Conservation (phyloP, 192 early-diverging fungal genomes). For the Coemansia sp. region DNA sequence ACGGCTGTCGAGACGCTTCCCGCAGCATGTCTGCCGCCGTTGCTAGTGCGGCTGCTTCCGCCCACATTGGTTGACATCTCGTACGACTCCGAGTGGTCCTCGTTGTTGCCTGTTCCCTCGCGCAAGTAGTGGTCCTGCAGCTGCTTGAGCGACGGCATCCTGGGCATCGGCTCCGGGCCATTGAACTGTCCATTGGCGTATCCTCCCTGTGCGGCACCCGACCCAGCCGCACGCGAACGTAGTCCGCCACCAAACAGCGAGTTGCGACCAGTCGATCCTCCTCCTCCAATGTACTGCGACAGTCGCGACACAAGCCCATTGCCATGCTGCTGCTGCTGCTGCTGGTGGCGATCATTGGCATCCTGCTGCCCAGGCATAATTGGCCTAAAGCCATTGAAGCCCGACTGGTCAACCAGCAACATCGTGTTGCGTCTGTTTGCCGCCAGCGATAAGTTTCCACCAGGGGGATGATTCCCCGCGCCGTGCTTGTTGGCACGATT, state of each 20-base stretch:
- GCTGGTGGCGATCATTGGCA: background rate
- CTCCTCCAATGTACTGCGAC: conserved; percentile 41
- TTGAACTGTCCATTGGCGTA: background rate
- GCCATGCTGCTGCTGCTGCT: conserved; percentile 7
- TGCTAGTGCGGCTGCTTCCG: background rate
- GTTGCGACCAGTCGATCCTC: background rate
- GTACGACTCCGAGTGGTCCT: conserved; percentile 21
- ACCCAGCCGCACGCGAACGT: conserved; percentile 7
- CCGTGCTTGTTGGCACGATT: background rate
- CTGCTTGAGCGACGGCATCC: conserved; percentile 52
- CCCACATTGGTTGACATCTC: conserved; percentile 19
- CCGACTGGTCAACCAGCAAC: conserved; percentile 49
- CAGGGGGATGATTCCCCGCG: background rate
- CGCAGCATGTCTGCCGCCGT: background rate
- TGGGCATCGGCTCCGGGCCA: conserved; percentile 7
- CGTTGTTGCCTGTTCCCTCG: conserved; percentile 18
- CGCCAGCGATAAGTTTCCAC: conserved; percentile 19
- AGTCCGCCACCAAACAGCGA: conserved; percentile 12
- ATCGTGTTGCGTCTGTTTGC: conserved; percentile 37
- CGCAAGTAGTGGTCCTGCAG: conserved; percentile 51
- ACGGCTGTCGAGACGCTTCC: conserved; percentile 27
- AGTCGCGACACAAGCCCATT: conserved; percentile 36
- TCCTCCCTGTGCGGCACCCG: background rate
- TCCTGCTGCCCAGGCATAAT: conserved; percentile 1
- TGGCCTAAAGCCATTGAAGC: conserved; percentile 15